phyloP scores from a whole-genome alignment of 495 filamentous ascomycete species.

The Amphirosellinia nigrospora region DNA sequence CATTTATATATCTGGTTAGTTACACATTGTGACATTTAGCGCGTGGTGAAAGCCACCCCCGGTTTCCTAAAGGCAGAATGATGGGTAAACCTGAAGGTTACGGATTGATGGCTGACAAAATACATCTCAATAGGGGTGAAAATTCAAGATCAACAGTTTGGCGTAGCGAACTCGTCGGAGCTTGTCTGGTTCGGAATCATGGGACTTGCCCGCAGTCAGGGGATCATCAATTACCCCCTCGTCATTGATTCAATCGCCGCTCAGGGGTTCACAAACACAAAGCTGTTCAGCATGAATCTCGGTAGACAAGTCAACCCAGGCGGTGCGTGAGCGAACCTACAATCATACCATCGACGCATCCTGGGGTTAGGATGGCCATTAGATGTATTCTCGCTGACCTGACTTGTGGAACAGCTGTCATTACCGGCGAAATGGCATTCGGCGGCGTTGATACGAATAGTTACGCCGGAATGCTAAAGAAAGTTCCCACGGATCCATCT shows the following conservation, averaged over 20 bases:
- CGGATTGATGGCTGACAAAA: background rate
- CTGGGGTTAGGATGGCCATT: background rate
- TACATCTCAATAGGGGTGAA: constrained; percentile 34
- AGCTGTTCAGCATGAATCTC: constrained; percentile 74
- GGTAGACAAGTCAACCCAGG: constrained; percentile 43
- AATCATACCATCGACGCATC: background rate
- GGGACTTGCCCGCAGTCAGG: constrained; percentile 67
- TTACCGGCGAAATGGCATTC: constrained; percentile 76
- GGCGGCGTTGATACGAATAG: constrained; percentile 81
- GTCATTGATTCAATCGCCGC: constrained; percentile 68
- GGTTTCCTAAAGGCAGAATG: background rate
- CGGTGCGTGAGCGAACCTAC: constrained; percentile 30
- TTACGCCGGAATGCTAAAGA: constrained; percentile 65
- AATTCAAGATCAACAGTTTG: constrained; percentile 48
- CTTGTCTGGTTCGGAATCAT: constrained; percentile 69
- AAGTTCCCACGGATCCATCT: constrained; percentile 46
- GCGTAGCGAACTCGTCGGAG: constrained; percentile 44
- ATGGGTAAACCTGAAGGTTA: constrained; percentile 12
- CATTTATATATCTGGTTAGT: constrained; percentile 41
- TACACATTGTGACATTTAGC: background rate
- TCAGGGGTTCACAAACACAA: constrained; percentile 68
- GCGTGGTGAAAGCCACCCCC: background rate
- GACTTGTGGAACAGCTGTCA: constrained; percentile 37
- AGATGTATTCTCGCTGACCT: constrained; percentile 13
- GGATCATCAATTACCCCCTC: constrained; percentile 63